Evolutionary conservation across 2,329 filamentous ascomycete genomes (phyloP).

Genomic region (Neonectria faginata): DNA sequence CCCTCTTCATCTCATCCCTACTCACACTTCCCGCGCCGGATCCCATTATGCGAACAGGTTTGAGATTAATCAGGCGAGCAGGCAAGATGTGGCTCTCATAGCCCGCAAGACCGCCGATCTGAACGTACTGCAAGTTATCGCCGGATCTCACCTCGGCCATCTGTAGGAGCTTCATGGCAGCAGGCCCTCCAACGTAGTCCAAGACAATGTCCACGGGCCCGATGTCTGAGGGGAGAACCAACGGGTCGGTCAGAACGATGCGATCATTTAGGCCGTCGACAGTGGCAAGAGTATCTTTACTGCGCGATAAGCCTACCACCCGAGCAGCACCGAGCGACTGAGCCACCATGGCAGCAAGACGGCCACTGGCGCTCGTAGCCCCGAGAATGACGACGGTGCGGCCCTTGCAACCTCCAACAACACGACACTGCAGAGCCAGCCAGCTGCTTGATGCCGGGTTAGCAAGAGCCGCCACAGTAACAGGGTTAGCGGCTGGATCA

Average conservation of each 20-base stretch:
- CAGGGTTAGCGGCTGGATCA: no score
- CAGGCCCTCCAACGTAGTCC: slow-evolving; percentile 27
- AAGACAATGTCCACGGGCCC: slow-evolving; percentile 27
- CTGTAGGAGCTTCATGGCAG: slow-evolving; percentile 18
- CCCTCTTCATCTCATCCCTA: slow-evolving; percentile 15
- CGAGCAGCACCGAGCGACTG: no score
- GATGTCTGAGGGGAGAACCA: slow-evolving; percentile 17
- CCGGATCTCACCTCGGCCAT: slow-evolving; percentile 14
- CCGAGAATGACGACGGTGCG: no score
- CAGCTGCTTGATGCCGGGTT: no score
- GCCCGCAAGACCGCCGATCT: slow-evolving; percentile 24
- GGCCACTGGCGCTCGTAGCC: no score
- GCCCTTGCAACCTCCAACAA: no score
- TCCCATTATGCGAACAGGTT: slow-evolving; percentile 25
- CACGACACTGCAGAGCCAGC: no score
- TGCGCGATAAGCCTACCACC: slow-evolving; percentile 10
- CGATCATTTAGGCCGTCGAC: slow-evolving; percentile 23
- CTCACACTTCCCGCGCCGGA: slow-evolving; percentile 23
- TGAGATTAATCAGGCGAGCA: slow-evolving; percentile 17
- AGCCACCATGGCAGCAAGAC: no score
- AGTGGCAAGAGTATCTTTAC: slow-evolving; percentile 5
- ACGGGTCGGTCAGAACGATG: slow-evolving; percentile 16
- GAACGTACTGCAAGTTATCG: slow-evolving; percentile 27
- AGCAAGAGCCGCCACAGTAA: no score
- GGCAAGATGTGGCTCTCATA: slow-evolving; percentile 20